Evolutionary conservation across 2,329 filamentous ascomycete genomes (phyloP), one percentile per base, ranked within the genome.

Genomic region (Neospermospora avenae): DNA sequence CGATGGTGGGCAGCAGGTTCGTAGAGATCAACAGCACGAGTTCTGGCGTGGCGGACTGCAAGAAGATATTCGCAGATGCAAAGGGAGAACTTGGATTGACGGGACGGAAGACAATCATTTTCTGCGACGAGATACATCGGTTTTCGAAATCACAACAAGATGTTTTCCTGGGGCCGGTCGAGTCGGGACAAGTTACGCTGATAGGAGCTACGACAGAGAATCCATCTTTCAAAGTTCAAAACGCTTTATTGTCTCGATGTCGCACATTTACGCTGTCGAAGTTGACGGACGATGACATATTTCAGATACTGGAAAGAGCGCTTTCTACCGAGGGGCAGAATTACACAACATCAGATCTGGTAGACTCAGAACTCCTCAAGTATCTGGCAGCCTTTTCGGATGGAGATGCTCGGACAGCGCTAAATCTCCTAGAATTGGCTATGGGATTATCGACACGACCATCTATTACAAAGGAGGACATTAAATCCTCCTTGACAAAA

Each of bases 201-300:
- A 95, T 98, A 62, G 95, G 93, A 11, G 95, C 95, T 6, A 99
- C 95, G 3, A 99, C 95, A 0, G 95, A 99, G 74, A 99, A 99
- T 67, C 95, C 95, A 0, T 93, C 89, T 3, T 98, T 98, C 79
- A 93, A 96, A 70, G 86, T 99, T 44, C 90, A 95, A 68, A 88
- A 85, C 65, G 93, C 95, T 1, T 80, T 99, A 57, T 80, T 98
- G 2, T 96, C 91, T 24, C 84, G 95, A 49, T 98, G 93, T 75
- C 84, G 95, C 28, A 96, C 91, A 0, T 98, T 99, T 68, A 96
- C 91, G 0, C 77, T 99, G 10, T 79, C 86, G 48, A 87, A 92
- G 66, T 81, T 99, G 45, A 82, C 83, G 0, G 83, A 88, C 25
- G 83, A 88, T 2, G 84, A 96, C 74, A 80, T 98, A 4, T 78